A percentile compares a stretch with the other conserved stretches of the same genome.
Conservation (phyloP, 2,329 filamentous ascomycete species). For the Gaeumannomyces sp. region DNA sequence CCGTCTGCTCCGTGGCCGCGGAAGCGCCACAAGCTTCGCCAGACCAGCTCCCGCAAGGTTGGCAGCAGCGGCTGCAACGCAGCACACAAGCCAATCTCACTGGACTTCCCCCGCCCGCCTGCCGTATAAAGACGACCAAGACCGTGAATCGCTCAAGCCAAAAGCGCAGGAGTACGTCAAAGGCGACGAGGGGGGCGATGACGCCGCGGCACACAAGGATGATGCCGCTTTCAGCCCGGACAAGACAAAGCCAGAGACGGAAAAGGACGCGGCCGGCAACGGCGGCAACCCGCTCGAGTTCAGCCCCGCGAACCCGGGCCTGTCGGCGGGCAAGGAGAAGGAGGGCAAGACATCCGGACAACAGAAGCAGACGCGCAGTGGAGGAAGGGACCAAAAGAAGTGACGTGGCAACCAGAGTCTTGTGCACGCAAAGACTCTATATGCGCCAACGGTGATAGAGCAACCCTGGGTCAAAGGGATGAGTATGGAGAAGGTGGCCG, state of each 20-base stretch:
- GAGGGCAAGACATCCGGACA: constrained; percentile 24
- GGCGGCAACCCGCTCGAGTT: constrained; percentile 31
- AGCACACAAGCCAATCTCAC: constrained; percentile 25
- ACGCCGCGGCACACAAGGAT: constrained; percentile 45
- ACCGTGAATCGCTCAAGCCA: constrained; percentile 59
- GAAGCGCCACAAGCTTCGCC: neutral
- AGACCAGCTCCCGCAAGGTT: neutral
- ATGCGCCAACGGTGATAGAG: neutral
- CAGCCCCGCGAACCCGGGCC: constrained; percentile 38
- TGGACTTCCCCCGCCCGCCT: constrained; percentile 19
- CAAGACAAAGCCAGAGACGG: constrained; percentile 60
- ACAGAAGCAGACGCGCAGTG: constrained; percentile 30
- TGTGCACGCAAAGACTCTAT: neutral
- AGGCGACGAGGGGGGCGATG: constrained; percentile 51
- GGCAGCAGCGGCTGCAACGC: neutral
- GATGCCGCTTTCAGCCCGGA: constrained; percentile 63
- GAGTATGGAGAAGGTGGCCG: too few relatives aligned
- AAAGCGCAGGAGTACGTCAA: constrained; percentile 61
- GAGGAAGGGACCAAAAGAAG: constrained; percentile 13
- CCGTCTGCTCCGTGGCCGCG: neutral
- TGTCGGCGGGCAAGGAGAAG: constrained; percentile 33
- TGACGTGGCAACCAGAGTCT: neutral
- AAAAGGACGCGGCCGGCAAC: constrained; percentile 37
- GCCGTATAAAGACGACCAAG: constrained; percentile 46
- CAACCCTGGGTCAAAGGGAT: neutral